Percentiles rank a stretch among this genome's conserved stretches.
Evolutionary conservation across 2,329 filamentous ascomycete genomes (phyloP).

Genomic region (Penicillium sp.): DNA sequence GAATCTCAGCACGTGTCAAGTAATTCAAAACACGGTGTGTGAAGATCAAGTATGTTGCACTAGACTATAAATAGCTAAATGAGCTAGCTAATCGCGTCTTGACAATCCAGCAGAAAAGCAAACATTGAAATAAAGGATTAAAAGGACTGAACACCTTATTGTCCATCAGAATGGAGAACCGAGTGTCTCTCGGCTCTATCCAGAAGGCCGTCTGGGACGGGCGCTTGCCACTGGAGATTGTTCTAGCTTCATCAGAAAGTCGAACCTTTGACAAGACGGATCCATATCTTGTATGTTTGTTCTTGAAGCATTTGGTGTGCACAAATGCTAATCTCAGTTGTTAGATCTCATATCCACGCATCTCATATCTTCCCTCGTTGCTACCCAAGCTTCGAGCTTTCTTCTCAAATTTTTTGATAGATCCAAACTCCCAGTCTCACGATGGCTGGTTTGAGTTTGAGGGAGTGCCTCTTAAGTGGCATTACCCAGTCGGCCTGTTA

Average conservation of each 20-base stretch:
- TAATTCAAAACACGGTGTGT: background rate
- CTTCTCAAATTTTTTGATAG: slow-evolving; percentile 58
- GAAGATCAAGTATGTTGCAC: background rate
- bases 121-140: background rate
- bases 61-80: background rate
- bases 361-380: slow-evolving; percentile 67
- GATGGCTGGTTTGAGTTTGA: slow-evolving; percentile 66
- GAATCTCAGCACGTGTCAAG: background rate
- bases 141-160: background rate
- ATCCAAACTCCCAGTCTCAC: slow-evolving; percentile 51
- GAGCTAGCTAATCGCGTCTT: background rate
- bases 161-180: slow-evolving; percentile 26
- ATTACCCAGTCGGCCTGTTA: slow-evolving; percentile 66
- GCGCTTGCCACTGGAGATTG: slow-evolving; percentile 59
- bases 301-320: background rate
- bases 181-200: slow-evolving; percentile 30
- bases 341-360: slow-evolving; percentile 60
- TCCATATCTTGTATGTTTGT: slow-evolving; percentile 54
- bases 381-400: slow-evolving; percentile 62
- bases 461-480: slow-evolving; percentile 67
- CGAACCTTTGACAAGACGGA: slow-evolving; percentile 59
- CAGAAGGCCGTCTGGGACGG: slow-evolving; percentile 57
- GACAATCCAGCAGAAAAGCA: background rate
- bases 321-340: background rate
- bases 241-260: slow-evolving; percentile 58